Percentiles rank a stretch among this genome's conserved stretches.
Evolutionary conservation across 2,329 filamentous ascomycete genomes (phyloP).

Genomic region (Arthrocladium fulminans): DNA sequence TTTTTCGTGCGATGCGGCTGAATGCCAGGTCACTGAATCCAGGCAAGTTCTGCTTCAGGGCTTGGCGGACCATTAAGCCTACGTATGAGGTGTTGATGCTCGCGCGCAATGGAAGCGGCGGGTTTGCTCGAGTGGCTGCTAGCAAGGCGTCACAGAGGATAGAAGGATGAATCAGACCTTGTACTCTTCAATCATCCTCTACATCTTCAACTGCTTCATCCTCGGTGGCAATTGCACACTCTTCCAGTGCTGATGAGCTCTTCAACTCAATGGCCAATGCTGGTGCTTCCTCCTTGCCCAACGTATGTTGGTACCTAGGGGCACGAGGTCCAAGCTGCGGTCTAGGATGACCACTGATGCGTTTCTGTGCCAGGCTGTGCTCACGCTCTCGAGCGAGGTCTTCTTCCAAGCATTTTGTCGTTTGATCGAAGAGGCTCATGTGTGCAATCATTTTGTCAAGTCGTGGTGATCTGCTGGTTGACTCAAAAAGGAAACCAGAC

Average conservation of each 20-base stretch:
- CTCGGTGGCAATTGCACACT: background rate
- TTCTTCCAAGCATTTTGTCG: conserved; percentile 6
- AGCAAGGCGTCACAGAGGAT: no score
- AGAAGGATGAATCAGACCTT: no score
- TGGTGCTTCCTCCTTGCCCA: background rate
- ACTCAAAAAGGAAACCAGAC: conserved; percentile 3
- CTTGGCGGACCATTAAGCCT: no score
- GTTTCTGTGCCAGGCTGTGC: background rate
- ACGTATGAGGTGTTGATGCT: no score
- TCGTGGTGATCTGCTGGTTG: background rate
- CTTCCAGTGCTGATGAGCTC: background rate
- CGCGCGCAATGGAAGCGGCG: no score
- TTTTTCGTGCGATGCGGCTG: no score
- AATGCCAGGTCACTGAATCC: no score
- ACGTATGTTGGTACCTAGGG: background rate
- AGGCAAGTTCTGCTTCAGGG: no score
- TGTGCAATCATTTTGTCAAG: conserved; percentile 11
- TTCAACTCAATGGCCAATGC: background rate
- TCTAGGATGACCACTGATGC: background rate
- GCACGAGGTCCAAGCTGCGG: background rate
- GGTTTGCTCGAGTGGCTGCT: no score
- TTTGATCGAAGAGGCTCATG: conserved; percentile 6
- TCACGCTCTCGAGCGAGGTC: background rate
- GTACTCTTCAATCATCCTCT: background rate
- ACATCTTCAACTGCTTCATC: conserved; percentile 1